Percentiles rank a stretch among this genome's conserved stretches.
These are phyloP conservation scores for Ogataea haglerorum DNA, from an alignment of 805 yeast species.

Conservation along the genomic window DNA sequence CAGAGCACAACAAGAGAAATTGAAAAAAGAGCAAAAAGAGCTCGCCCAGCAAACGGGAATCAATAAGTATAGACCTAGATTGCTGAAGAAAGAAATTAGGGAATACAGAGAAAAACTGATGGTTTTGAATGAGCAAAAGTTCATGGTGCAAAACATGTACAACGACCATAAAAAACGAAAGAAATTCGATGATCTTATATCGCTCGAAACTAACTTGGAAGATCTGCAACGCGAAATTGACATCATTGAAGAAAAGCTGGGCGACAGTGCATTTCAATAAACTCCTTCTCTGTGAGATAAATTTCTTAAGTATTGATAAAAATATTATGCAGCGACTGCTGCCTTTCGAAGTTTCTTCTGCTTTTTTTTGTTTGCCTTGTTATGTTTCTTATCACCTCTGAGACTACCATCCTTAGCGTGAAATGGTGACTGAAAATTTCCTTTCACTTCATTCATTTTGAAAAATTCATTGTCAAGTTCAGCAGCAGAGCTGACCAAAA, in stretches of 20 bases:
- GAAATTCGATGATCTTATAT: constrained; percentile 69
- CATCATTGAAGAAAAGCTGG: constrained; percentile 47
- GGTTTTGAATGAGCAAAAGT: constrained; percentile 84
- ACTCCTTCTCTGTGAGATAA: neutral
- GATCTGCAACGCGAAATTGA: constrained; percentile 54
- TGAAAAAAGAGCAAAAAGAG: constrained; percentile 14
- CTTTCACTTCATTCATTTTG: constrained; percentile 59
- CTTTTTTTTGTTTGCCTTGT: constrained; percentile 41
- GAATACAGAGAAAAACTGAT: constrained; percentile 68
- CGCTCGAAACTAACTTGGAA: constrained; percentile 52
- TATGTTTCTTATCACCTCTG: constrained; percentile 75
- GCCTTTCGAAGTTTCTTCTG: constrained; percentile 20
- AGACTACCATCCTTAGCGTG: constrained; percentile 51
- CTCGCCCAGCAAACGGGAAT: neutral
- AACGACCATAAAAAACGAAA: constrained; percentile 60
- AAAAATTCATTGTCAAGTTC: constrained; percentile 87
- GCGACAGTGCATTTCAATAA: constrained; percentile 42
- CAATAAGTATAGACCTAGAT: constrained; percentile 22
- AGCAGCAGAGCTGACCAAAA: constrained; percentile 70
- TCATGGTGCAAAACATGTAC: constrained; percentile 63
- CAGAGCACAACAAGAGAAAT: constrained; percentile 43
- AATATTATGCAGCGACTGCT: constrained; percentile 4
- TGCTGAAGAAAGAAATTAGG: constrained; percentile 53
- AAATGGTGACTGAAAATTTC: constrained; percentile 68
- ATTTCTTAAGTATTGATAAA: neutral